Percentiles rank a stretch among this genome's conserved stretches.
phyloP scores from a whole-genome alignment of 352 stramenopile genomes.

The Globisporangium canariense region DNA sequence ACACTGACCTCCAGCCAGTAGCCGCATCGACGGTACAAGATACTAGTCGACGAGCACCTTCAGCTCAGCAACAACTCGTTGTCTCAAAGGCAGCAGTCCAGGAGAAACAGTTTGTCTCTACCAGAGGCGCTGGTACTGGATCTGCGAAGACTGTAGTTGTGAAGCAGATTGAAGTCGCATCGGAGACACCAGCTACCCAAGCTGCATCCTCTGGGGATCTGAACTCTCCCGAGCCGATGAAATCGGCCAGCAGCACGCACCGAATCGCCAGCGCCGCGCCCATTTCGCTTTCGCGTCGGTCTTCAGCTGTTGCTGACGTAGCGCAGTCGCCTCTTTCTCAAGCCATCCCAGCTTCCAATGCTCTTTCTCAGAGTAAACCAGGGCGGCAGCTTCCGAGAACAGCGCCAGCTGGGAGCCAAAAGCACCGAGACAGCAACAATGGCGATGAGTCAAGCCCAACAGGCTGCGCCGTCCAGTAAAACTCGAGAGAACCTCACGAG shows the following conservation, averaged over 20 bases:
- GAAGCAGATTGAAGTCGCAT: not conserved
- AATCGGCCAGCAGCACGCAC: not conserved
- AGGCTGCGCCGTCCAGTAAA: slow-evolving; percentile 9
- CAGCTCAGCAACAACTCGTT: not conserved
- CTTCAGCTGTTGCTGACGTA: not conserved
- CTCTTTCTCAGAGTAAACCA: not conserved
- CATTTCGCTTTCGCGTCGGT: not conserved
- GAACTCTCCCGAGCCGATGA: not conserved
- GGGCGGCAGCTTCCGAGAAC: slow-evolving; percentile 1
- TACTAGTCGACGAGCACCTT: not conserved
- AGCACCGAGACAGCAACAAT: slow-evolving; percentile 9
- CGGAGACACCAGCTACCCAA: not conserved
- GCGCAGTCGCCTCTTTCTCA: not conserved
- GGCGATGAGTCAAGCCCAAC: slow-evolving; percentile 18
- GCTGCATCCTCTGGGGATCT: not conserved
- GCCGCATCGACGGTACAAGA: not conserved
- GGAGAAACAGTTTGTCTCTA: not conserved
- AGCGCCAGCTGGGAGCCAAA: not conserved
- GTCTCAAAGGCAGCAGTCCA: not conserved
- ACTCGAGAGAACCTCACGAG: not conserved
- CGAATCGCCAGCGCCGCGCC: slow-evolving; percentile 3
- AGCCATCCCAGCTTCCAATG: not conserved
- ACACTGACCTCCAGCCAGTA: too few relatives aligned
- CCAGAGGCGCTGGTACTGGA: not conserved
- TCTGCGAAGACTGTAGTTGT: not conserved